phyloP scores from a whole-genome alignment of 2,329 filamentous ascomycete species.

The Aspergillus costaricaensis region DNA sequence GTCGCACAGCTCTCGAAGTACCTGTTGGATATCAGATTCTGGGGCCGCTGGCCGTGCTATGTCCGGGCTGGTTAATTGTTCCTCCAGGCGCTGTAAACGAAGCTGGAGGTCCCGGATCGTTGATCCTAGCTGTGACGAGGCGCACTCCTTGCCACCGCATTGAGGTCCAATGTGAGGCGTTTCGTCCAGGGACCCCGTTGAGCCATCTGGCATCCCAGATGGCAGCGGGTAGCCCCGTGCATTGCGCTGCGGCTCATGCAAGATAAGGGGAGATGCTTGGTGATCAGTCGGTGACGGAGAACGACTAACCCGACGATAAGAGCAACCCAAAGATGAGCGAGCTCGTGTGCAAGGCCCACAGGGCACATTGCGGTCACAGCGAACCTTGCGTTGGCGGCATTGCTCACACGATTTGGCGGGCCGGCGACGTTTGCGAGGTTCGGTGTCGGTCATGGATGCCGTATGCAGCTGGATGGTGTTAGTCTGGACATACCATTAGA shows the following conservation, averaged over 20 bases:
- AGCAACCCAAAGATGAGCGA: constrained; percentile 25
- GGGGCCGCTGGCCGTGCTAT: not conserved
- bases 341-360: constrained; percentile 30
- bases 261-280: constrained; percentile 8
- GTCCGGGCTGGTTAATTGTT: not conserved
- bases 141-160: not conserved
- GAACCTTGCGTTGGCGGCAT: constrained; percentile 34
- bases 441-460: constrained; percentile 3
- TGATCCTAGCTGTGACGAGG: not conserved
- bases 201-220: not conserved
- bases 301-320: constrained; percentile 20
- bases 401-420: constrained; percentile 31
- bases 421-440: constrained; percentile 31
- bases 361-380: constrained; percentile 31
- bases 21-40: not conserved
- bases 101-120: constrained; percentile 5
- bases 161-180: not conserved
- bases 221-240: not conserved
- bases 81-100: constrained; percentile 13
- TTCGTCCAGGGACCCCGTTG: not conserved
- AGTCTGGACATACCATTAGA: not conserved
- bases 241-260: constrained; percentile 4
- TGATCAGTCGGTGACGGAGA: not conserved
- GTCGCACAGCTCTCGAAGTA: constrained; percentile 10
- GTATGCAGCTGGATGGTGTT: not conserved